Conservation (phyloP, 345 rosid genomes). For the Trapa bicornis region DNA sequence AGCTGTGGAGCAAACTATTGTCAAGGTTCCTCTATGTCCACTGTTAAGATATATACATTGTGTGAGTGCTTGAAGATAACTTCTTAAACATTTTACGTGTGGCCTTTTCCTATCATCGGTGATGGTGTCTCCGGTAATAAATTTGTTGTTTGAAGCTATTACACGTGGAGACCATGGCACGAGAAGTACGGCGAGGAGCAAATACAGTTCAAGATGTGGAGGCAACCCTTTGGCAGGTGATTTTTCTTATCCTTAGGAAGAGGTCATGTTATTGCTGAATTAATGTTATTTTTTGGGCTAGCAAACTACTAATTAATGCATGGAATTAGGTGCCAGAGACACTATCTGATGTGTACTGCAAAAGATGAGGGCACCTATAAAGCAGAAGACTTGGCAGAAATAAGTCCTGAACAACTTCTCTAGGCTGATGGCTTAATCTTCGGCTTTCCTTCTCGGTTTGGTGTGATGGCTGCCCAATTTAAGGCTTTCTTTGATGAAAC, state of each 20-base stretch:
- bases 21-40: slow-evolving; percentile 23
- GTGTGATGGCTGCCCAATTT: slow-evolving; percentile 85
- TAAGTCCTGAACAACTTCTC: slow-evolving; percentile 52
- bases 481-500: slow-evolving; percentile 89
- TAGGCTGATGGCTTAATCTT: slow-evolving; percentile 92
- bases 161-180: slow-evolving; percentile 91
- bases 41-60: slow-evolving; percentile 50
- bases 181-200: slow-evolving; percentile 72
- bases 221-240: slow-evolving; percentile 90
- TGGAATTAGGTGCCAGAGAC: slow-evolving; percentile 61
- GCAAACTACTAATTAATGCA: background rate
- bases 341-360: slow-evolving; percentile 41
- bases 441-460: slow-evolving; percentile 92
- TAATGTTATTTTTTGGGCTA: background rate
- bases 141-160: slow-evolving; percentile 32
- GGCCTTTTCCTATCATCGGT: background rate
- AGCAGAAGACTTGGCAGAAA: slow-evolving; percentile 63
- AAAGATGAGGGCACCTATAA: slow-evolving; percentile 71
- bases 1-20: background rate
- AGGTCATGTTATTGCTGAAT: background rate
- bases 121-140: background rate
- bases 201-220: slow-evolving; percentile 62
- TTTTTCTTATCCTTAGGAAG: background rate
- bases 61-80: slow-evolving; percentile 24
- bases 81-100: background rate